Evolutionary conservation across 129 eudicot genomes (phyloP), one percentile per base, ranked within the genome.

Genomic region (Lonicera japonica): DNA sequence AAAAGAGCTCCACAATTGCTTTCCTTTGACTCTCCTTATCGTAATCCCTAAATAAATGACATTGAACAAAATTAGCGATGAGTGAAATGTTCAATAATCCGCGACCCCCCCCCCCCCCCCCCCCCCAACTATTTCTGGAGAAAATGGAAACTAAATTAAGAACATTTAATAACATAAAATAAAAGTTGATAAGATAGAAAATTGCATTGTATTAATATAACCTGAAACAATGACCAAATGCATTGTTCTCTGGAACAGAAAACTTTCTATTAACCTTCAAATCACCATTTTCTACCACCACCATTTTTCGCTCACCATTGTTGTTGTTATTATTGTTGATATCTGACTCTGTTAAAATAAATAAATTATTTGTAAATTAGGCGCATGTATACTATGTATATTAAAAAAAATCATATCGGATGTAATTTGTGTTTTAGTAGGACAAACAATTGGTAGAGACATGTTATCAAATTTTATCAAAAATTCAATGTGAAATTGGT

Each of bases 161-260:
- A n/a, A n/a, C n/a, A n/a, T n/a, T n/a, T n/a, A n/a, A n/a, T n/a
- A n/a, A n/a, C n/a, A n/a, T n/a, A 29, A 29, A 29, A 2, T 29
- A 29, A 6, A 29, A 29, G 36, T 29, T 2, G 36, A 29, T 29
- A 29, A 29, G 36, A 29, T 29, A 29, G 36, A 29, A 29, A 29
- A 29, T 29, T 29, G 6, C 6, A 29, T 29, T 29, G 36, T 29
- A 29, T 29, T 29, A 29, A 25, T 22, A 13, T 23, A 13, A 74
- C 79, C 79, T 75, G 54, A 78, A 78, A 52, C 43, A 54, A 18
- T 67, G 75, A 14, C 78, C 78, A 63, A 72, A 70, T 0, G 83
- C 73, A 43, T 78, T 78, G 51, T n/a, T 67, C 1, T 67, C 64
- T 0, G 74, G 78, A 10, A 74, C 67, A 10, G 18, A 25, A 45